These are phyloP conservation scores for Schrenkiella parvula DNA, from an alignment of 345 rosid genomes.

Conservation along the genomic window DNA sequence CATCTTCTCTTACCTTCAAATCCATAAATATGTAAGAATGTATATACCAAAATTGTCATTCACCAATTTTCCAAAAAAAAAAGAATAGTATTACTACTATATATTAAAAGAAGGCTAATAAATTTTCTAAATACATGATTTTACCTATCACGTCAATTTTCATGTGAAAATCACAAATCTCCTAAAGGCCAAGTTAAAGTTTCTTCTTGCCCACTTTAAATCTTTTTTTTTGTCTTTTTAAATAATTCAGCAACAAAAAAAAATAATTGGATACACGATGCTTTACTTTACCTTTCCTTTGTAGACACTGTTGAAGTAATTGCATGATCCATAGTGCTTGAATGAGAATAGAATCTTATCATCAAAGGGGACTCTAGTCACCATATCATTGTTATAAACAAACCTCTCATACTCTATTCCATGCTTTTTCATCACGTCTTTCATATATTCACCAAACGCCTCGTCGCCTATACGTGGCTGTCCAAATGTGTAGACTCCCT, in stretches of 20 bases:
- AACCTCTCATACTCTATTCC: conserved; percentile 48
- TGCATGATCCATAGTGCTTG: conserved; percentile 66
- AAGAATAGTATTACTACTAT: background rate
- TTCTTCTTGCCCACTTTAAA: background rate
- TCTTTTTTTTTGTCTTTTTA: background rate
- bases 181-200: background rate
- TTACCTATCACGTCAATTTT: background rate
- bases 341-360: conserved; percentile 38
- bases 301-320: conserved; percentile 53
- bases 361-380: conserved; percentile 57
- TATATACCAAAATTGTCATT: background rate
- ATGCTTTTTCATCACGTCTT: conserved; percentile 25
- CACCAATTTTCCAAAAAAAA: background rate
- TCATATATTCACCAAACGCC: conserved; percentile 47
- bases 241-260: background rate
- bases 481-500: conserved; percentile 68
- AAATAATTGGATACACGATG: background rate
- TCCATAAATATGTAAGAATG: background rate
- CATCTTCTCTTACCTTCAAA: conserved; percentile 34
- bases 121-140: background rate
- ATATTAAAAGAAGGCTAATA: background rate
- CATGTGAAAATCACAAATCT: background rate
- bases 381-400: conserved; percentile 54
- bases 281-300: conserved; percentile 40
- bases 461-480: conserved; percentile 72